A percentile compares a stretch with the other conserved stretches of the same genome.
phyloP scores from a whole-genome alignment of 305 asterid genomes.

The Nicotiana rustica region DNA sequence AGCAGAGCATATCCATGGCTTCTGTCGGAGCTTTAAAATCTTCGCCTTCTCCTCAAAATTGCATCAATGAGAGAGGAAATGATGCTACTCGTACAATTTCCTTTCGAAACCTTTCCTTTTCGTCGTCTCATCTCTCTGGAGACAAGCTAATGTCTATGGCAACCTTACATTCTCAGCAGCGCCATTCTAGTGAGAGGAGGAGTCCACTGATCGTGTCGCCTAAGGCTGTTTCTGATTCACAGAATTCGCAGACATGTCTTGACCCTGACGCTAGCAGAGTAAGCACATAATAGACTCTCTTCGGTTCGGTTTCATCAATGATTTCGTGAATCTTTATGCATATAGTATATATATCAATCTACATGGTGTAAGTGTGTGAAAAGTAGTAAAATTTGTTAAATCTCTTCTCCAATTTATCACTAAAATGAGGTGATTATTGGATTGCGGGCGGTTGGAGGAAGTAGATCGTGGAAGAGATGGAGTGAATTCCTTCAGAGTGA shows the following conservation, averaged over 20 bases:
- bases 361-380: not conserved
- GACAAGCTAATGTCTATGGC: slow-evolving; percentile 45
- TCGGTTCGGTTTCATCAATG: not conserved
- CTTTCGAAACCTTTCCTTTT: slow-evolving; percentile 44
- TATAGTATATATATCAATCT: not conserved
- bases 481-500: slow-evolving; percentile 24
- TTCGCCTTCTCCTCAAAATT: slow-evolving; percentile 2
- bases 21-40: slow-evolving; percentile 29
- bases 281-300: slow-evolving; percentile 25
- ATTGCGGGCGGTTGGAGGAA: not conserved
- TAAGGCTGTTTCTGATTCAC: slow-evolving; percentile 91
- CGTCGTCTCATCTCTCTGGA: slow-evolving; percentile 56
- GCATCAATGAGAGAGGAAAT: slow-evolving; percentile 1
- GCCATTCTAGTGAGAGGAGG: slow-evolving; percentile 39
- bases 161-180: slow-evolving; percentile 40
- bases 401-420: not conserved
- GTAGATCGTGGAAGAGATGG: not conserved
- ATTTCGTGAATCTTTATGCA: not conserved
- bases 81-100: slow-evolving; percentile 5
- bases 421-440: not conserved
- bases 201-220: slow-evolving; percentile 69
- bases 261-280: slow-evolving; percentile 93
- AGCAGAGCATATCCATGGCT: slow-evolving; percentile 26
- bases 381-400: not conserved
- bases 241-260: slow-evolving; percentile 86